Base-by-base conservation (phyloP, 2,329 filamentous ascomycete species). In the Stachybotrys elegans region DNA sequence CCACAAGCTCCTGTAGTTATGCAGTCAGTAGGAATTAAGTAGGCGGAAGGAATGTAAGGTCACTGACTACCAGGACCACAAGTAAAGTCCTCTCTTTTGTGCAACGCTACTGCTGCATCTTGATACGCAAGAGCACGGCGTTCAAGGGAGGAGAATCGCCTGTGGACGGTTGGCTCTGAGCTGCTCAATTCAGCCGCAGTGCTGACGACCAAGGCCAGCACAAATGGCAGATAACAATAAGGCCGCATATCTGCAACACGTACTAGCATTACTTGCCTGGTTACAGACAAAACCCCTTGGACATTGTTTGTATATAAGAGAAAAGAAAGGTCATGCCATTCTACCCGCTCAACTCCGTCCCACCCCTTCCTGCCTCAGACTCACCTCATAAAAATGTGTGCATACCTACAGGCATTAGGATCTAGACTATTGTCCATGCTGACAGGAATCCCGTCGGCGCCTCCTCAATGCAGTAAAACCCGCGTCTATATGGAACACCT, bases 1-100 rank as follows among this genome's bases (percentile, higher is more conserved):
- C 31, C 9, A 34, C 31, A 34, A 7, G 19, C 35, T 7, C 19
- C 13, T 36, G 17, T 20, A 11, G 29, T 51, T 17, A 51, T 44
- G 42, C 55, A 57, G 23, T 32, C 29, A 32, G 29, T 32, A 12
- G 17, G 17, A 32, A n/a, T 13, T 32, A 13, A 32, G 11, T 32
- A 32, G 29, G 29, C 29, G 17, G 29, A 32, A 12, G 29, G 29
- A 32, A 29, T n/a, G 29, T 32, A 16, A 32, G 29, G 17, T 16
- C 6, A 32, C 29, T 32, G 29, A 32, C 29, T 32, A 12, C 29
- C 29, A 32, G 29, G 29, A 32, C 29, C 29, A 32, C 29, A 32
- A 32, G 29, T 32, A 12, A 32, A 32, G 29, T 32, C 29, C 11
- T 32, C 29, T 32, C 29, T 32, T 32, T 13, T 32, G 29, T 32